These are phyloP conservation scores for Penicillium simplicissimum DNA, from an alignment of 495 filamentous ascomycete species.

Conservation along the genomic window DNA sequence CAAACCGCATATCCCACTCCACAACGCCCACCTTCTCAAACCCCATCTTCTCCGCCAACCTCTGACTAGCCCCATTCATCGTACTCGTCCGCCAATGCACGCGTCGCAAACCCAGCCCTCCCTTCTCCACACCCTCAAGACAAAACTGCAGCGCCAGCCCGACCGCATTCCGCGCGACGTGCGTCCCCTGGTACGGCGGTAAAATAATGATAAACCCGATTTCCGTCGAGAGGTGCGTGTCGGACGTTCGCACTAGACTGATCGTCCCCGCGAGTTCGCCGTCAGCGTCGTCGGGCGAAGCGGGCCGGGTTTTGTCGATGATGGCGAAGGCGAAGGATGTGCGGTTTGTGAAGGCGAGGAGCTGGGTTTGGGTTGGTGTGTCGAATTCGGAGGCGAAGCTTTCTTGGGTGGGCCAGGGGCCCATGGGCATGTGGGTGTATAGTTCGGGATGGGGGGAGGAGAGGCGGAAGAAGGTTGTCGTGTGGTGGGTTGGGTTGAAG, in stretches of 20 bases:
- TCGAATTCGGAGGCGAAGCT: slow-evolving; percentile 19
- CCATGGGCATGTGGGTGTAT: slow-evolving; percentile 21
- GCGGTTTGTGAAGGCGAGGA: slow-evolving; percentile 24
- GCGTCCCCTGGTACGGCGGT: slow-evolving; percentile 27
- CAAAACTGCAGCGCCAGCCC: slow-evolving; percentile 21
- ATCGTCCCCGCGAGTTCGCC: slow-evolving; percentile 28
- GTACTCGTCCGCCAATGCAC: slow-evolving; percentile 24
- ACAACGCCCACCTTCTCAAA: slow-evolving; percentile 20
- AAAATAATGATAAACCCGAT: slow-evolving; percentile 28
- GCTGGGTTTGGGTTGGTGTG: slow-evolving; percentile 1
- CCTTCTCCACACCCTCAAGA: slow-evolving; percentile 9
- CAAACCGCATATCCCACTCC: slow-evolving; percentile 25
- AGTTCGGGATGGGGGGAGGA: slow-evolving; percentile 19
- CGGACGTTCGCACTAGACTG: slow-evolving; percentile 21
- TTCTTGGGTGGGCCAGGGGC: slow-evolving; percentile 6
- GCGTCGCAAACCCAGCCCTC: slow-evolving; percentile 20
- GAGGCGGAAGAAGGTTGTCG: slow-evolving; percentile 18
- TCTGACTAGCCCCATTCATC: slow-evolving; percentile 18
- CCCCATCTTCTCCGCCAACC: slow-evolving; percentile 26
- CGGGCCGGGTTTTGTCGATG: slow-evolving; percentile 23
- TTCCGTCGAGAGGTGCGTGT: slow-evolving; percentile 18
- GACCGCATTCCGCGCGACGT: slow-evolving; percentile 24
- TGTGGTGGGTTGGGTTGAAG: slow-evolving; percentile 20
- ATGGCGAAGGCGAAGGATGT: slow-evolving; percentile 27
- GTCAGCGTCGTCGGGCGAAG: slow-evolving; percentile 23